phyloP scores from a whole-genome alignment of 257 asterid genomes.

The Primulina tabacum region DNA sequence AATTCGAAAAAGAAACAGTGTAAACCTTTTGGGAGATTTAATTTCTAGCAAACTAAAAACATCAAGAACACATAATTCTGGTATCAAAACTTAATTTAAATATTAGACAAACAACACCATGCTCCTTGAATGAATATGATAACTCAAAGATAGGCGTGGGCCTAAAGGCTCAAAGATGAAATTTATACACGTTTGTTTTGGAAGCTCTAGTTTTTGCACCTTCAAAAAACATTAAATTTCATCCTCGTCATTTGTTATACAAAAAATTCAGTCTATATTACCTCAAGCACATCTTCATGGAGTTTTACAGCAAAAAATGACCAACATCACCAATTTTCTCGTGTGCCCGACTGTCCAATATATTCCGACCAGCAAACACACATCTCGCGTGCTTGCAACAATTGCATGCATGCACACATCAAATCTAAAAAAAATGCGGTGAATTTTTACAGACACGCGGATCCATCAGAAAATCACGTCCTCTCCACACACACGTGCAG shows the following conservation, averaged over 20 bases:
- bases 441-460: conserved; percentile 12
- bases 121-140: background rate
- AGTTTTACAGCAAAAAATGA: background rate
- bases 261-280: background rate
- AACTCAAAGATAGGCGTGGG: background rate
- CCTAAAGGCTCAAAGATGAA: background rate
- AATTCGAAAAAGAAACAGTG: background rate
- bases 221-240: background rate
- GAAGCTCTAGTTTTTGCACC: background rate
- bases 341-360: background rate
- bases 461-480: conserved; percentile 23
- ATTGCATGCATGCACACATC: conserved; percentile 1
- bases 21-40: background rate
- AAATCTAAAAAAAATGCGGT: conserved; percentile 3
- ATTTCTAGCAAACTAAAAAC: background rate
- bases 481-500: background rate
- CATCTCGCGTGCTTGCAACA: background rate
- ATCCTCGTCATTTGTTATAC: background rate
- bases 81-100: background rate
- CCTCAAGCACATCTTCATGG: background rate
- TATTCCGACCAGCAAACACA: background rate
- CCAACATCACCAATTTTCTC: background rate
- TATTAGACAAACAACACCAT: background rate
- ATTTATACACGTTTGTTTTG: too few species aligned
- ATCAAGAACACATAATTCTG: background rate